Conservation (phyloP, 495 filamentous ascomycete species). For the Annulohypoxylon bovei region DNA sequence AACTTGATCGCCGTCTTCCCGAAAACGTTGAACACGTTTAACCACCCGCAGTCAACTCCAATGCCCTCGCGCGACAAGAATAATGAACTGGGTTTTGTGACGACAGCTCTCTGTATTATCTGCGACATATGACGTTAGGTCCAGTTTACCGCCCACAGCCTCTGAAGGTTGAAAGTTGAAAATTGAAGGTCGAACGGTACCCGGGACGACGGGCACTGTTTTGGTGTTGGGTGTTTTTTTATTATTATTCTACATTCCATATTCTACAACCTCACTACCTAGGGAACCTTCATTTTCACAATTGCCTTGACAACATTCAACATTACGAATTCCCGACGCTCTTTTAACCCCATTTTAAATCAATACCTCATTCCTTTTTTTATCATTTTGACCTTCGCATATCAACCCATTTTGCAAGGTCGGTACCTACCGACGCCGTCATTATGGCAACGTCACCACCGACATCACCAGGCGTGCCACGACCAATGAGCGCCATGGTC, state of each 20-base stretch:
- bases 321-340: neutral
- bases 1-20: slow-evolving; percentile 34
- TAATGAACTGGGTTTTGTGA: slow-evolving; percentile 24
- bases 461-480: slow-evolving; percentile 62
- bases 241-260: neutral
- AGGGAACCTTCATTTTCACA: neutral
- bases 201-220: slow-evolving; percentile 12
- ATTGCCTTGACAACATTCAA: neutral
- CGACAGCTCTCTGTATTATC: slow-evolving; percentile 2
- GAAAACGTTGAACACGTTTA: neutral
- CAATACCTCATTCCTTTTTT: slow-evolving; percentile 1
- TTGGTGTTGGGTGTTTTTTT: slow-evolving; percentile 26
- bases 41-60: slow-evolving; percentile 15
- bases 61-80: slow-evolving; percentile 29
- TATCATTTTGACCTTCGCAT: neutral
- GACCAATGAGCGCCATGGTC: slow-evolving; percentile 89
- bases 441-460: slow-evolving; percentile 68
- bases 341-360: neutral
- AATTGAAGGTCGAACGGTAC: slow-evolving; percentile 19
- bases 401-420: slow-evolving; percentile 7
- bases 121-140: slow-evolving; percentile 35
- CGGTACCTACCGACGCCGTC: slow-evolving; percentile 22
- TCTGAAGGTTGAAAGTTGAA: slow-evolving; percentile 25
- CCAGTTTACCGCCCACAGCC: slow-evolving; percentile 8
- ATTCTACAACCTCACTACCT: neutral